These are phyloP conservation scores for Babesia bigemina DNA, from an alignment of 169 alveolate genomes.

Conservation along the genomic window DNA sequence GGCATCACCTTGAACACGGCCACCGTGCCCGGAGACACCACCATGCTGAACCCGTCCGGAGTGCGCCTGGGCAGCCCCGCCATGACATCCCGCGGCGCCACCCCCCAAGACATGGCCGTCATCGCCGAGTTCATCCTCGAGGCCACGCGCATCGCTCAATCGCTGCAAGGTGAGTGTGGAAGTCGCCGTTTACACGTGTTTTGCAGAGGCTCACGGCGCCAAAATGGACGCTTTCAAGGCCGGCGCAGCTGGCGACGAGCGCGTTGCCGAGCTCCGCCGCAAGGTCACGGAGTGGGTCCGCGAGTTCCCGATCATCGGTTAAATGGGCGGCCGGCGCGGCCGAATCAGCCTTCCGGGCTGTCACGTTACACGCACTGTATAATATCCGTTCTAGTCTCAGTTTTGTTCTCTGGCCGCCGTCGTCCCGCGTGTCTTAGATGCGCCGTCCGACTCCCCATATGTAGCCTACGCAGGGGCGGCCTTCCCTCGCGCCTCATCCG, in stretches of 20 bases:
- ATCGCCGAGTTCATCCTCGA: slow-evolving; percentile 76
- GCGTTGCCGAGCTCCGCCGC: slow-evolving; percentile 51
- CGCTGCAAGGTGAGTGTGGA: slow-evolving; percentile 52
- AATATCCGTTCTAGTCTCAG: no score
- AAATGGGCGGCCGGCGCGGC: not conserved
- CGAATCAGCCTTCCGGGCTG: no score
- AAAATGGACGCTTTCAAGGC: slow-evolving; percentile 69
- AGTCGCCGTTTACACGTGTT: no score
- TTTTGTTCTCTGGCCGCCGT: no score
- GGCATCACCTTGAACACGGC: slow-evolving; percentile 86
- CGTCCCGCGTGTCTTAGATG: not conserved
- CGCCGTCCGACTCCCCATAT: slow-evolving; percentile 25
- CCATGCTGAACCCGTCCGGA: slow-evolving; percentile 90
- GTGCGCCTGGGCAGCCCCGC: slow-evolving; percentile 94
- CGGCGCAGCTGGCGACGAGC: slow-evolving; percentile 55
- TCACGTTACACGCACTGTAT: no score
- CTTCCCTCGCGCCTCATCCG: not conserved
- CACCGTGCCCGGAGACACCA: slow-evolving; percentile 82
- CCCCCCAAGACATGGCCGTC: slow-evolving; percentile 82
- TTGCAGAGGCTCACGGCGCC: slow-evolving; percentile 60
- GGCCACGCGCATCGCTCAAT: slow-evolving; percentile 65
- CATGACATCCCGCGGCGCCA: slow-evolving; percentile 91
- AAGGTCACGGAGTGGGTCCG: slow-evolving; percentile 70
- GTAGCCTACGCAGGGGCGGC: not conserved
- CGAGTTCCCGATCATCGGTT: slow-evolving; percentile 57